A percentile compares a stretch with the other conserved stretches of the same genome.
Evolutionary conservation across 2,329 filamentous ascomycete genomes (phyloP).

Genomic region (Cladorrhinum sp.): DNA sequence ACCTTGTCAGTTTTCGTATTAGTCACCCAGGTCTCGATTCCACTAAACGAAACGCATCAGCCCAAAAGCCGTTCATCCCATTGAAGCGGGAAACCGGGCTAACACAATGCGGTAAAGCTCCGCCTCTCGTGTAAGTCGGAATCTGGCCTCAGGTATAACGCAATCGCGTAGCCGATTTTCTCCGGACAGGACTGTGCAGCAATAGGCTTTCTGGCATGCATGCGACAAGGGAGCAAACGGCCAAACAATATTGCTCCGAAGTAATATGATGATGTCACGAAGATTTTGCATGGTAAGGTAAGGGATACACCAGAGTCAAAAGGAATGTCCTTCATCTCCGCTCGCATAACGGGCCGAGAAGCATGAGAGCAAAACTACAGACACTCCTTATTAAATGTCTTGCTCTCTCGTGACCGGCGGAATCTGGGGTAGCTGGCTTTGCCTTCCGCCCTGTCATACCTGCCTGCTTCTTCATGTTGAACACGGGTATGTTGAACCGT

Average conservation of each 20-base stretch:
- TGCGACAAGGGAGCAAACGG: slow-evolving; percentile 3
- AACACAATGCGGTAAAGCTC: background rate
- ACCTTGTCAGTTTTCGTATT: background rate
- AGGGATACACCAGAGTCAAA: slow-evolving; percentile 11
- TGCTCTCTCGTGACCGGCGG: slow-evolving; percentile 4
- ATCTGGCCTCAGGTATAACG: background rate
- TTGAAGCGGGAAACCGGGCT: background rate
- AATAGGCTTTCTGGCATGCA: background rate
- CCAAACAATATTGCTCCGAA: slow-evolving; percentile 6
- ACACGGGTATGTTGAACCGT: slow-evolving; percentile 2
- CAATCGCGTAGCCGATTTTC: background rate
- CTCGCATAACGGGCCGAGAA: slow-evolving; percentile 16
- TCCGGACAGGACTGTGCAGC: background rate
- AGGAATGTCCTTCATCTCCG: slow-evolving; percentile 21
- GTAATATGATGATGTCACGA: background rate
- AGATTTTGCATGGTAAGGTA: slow-evolving; percentile 6
- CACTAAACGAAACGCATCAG: background rate
- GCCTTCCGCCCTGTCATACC: slow-evolving; percentile 12
- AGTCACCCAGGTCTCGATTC: too few species aligned
- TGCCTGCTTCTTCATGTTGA: slow-evolving; percentile 6
- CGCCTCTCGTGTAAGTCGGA: background rate
- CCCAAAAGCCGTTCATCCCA: background rate
- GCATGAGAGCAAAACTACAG: background rate
- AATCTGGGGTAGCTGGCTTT: slow-evolving; percentile 8
- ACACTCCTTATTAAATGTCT: slow-evolving; percentile 14